A percentile compares a stretch with the other conserved stretches of the same genome.
phyloP scores from a whole-genome alignment of 768 basidiomycete genomes.

The Mycena kentingensis region DNA sequence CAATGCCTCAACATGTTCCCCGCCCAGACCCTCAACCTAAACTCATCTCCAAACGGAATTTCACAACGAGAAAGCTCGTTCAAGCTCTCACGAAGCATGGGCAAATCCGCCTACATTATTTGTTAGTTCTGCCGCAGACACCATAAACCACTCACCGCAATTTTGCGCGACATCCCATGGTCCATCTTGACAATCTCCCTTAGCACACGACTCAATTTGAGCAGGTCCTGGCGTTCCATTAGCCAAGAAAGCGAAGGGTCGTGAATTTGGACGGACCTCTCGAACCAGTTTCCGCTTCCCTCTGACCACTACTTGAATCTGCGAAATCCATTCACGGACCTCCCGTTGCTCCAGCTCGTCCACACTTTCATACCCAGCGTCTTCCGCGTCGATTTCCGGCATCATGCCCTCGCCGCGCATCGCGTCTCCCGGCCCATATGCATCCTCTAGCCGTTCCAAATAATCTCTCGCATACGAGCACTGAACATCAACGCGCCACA shows the following conservation, averaged over 20 bases:
- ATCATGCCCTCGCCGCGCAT: too few species aligned
- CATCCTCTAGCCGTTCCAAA: too few species aligned
- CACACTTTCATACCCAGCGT: too few species aligned
- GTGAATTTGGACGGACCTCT: not conserved
- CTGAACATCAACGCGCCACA: too few species aligned
- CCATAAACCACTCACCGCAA: too few species aligned
- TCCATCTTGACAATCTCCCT: not conserved
- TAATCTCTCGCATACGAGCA: too few species aligned
- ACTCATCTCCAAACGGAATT: constrained; percentile 19
- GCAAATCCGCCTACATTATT: not conserved
- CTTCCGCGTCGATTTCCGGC: too few species aligned
- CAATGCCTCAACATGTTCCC: constrained; percentile 4
- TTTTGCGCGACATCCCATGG: too few species aligned
- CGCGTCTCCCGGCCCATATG: too few species aligned
- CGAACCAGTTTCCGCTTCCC: constrained; percentile 9
- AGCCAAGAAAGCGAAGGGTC: not conserved
- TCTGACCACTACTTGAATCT: constrained; percentile 7
- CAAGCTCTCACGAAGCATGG: constrained; percentile 6
- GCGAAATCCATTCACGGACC: constrained; percentile 5
- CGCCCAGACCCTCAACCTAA: constrained; percentile 3
- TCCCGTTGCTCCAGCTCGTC: too few species aligned
- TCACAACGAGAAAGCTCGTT: constrained; percentile 13
- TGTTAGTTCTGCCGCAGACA: too few species aligned
- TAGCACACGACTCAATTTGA: not conserved
- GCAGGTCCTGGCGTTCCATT: not conserved